These are phyloP conservation scores for Fusarium chlamydosporum DNA, from an alignment of 2,329 filamentous ascomycete genomes.

Conservation along the genomic window DNA sequence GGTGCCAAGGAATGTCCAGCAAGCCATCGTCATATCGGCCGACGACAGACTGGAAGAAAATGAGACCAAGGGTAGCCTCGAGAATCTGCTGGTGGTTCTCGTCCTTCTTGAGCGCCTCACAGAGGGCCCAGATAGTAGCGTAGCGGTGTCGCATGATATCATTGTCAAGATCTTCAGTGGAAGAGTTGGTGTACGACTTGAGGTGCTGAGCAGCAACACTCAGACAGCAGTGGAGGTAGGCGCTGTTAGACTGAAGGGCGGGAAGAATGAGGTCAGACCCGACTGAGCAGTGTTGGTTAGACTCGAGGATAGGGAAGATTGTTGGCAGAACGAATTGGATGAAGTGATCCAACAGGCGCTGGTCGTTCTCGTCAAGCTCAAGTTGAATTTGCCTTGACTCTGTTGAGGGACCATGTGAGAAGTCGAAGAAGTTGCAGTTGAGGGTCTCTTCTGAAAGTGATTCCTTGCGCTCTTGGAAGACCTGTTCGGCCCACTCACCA, in stretches of 20 bases:
- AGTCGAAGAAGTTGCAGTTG: slow-evolving; percentile 87
- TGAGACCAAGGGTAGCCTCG: slow-evolving; percentile 93
- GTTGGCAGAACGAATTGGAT: slow-evolving; percentile 87
- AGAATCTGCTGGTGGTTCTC: slow-evolving; percentile 89
- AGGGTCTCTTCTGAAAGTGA: slow-evolving; percentile 75
- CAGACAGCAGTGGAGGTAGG: slow-evolving; percentile 94
- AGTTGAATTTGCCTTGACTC: slow-evolving; percentile 78
- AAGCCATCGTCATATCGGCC: slow-evolving; percentile 87
- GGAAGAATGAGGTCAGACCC: slow-evolving; percentile 87
- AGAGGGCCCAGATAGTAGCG: slow-evolving; percentile 87
- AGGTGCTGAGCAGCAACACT: slow-evolving; percentile 93
- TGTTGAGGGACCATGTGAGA: slow-evolving; percentile 76
- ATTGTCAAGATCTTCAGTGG: slow-evolving; percentile 82
- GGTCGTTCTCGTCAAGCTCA: slow-evolving; percentile 89
- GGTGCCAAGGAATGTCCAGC: slow-evolving; percentile 94
- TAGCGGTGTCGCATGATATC: slow-evolving; percentile 95
- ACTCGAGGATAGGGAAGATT: slow-evolving; percentile 92
- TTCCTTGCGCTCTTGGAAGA: slow-evolving; percentile 65
- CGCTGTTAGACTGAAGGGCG: slow-evolving; percentile 90
- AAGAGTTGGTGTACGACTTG: slow-evolving; percentile 77
- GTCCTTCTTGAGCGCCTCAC: slow-evolving; percentile 83
- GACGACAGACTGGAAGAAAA: slow-evolving; percentile 95
- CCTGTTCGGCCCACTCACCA: slow-evolving; percentile 71
- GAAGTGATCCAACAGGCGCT: slow-evolving; percentile 90
- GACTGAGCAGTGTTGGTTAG: slow-evolving; percentile 86